Conservation (phyloP, 1,284 basidiomycete species). For the Coniferiporia sulphurascens region DNA sequence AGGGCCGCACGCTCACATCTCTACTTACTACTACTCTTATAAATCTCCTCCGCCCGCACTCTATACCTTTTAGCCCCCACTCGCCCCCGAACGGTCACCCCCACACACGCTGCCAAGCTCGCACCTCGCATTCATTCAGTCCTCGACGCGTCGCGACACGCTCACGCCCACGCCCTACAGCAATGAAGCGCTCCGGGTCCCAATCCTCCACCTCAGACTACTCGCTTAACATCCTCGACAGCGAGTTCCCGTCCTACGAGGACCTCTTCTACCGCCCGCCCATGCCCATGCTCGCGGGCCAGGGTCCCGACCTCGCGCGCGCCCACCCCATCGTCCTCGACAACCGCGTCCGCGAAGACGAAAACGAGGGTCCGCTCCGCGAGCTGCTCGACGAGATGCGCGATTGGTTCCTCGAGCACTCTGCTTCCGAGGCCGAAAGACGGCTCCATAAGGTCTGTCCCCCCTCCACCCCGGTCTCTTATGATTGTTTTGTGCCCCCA, state of each 20-base stretch:
- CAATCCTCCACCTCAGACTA: slow-evolving; percentile 7
- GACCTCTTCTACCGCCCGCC: slow-evolving; percentile 17
- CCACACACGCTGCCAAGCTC: too few species aligned
- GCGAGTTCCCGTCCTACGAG: slow-evolving; percentile 14
- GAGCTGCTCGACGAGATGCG: slow-evolving; percentile 17
- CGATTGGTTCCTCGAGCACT: slow-evolving; percentile 13
- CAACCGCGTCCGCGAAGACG: neutral
- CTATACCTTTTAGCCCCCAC: too few species aligned
- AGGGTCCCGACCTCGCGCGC: neutral
- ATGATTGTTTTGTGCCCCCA: too few species aligned
- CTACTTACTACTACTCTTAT: too few species aligned
- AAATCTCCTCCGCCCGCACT: too few species aligned
- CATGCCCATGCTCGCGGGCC: neutral
- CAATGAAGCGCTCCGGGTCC: slow-evolving; percentile 7
- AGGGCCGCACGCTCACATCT: too few species aligned
- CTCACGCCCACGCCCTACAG: neutral
- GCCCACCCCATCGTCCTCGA: neutral
- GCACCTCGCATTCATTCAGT: too few species aligned
- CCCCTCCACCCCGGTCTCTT: neutral
- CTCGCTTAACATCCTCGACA: neutral
- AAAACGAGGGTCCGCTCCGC: slow-evolving; percentile 11
- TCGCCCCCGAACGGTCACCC: too few species aligned
- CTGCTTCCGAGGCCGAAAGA: slow-evolving; percentile 3
- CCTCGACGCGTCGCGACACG: too few species aligned
- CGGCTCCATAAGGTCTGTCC: slow-evolving; percentile 4